phyloP scores from a whole-genome alignment of 768 basidiomycete species.

The Termitomyces sp. region DNA sequence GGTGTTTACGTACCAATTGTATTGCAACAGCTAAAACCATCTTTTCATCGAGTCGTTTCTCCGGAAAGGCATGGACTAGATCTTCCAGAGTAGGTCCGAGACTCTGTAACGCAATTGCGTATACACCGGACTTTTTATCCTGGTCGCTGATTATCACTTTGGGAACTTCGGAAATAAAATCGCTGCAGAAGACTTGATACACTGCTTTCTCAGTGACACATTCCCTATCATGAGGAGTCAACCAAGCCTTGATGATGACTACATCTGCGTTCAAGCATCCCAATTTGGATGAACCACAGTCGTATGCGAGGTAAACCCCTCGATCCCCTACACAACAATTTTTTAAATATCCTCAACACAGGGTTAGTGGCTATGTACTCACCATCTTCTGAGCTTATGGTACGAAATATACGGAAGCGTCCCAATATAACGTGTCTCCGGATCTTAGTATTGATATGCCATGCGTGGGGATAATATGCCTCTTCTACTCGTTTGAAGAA shows the following conservation, averaged over 20 bases:
- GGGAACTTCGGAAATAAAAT: constrained; percentile 17
- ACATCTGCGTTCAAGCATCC: constrained; percentile 19
- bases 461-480: constrained; percentile 27
- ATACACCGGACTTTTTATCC: constrained; percentile 17
- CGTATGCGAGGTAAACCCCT: constrained; percentile 28
- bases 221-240: constrained; percentile 19
- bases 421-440: constrained; percentile 19
- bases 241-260: constrained; percentile 30
- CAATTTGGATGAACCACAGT: constrained; percentile 14
- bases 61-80: constrained; percentile 13
- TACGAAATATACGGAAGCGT: constrained; percentile 24
- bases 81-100: constrained; percentile 26
- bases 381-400: constrained; percentile 25
- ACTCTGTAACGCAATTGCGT: constrained; percentile 23
- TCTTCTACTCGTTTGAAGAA: constrained; percentile 22
- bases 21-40: constrained; percentile 26
- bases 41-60: constrained; percentile 12
- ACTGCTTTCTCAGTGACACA: constrained; percentile 21
- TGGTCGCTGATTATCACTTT: constrained; percentile 7
- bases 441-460: constrained; percentile 29
- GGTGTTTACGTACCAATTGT: constrained; percentile 20
- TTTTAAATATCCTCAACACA: not conserved
- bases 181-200: constrained; percentile 14
- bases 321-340: constrained; percentile 17
- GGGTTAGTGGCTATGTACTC: constrained; percentile 1